These are phyloP conservation scores for Helenozyma rhizophorensis DNA, from an alignment of 805 yeast species.

Conservation along the genomic window DNA sequence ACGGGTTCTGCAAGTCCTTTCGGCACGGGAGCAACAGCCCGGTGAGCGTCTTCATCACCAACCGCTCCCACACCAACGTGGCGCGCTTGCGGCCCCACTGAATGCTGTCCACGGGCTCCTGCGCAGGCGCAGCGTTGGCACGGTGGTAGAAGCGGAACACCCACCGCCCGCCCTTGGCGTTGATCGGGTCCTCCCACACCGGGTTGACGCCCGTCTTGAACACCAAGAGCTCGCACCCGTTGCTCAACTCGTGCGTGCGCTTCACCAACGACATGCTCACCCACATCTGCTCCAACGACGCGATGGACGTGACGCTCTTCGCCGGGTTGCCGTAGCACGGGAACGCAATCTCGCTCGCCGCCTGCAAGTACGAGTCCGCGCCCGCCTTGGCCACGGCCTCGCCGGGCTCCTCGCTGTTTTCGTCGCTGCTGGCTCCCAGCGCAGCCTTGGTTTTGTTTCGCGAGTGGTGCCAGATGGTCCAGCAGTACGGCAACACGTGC, in stretches of 20 bases:
- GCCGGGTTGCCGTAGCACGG: conserved; percentile 20
- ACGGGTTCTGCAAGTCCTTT: conserved; percentile 32
- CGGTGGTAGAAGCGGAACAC: conserved; percentile 46
- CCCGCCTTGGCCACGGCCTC: conserved; percentile 21
- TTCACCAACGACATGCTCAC: conserved; percentile 36
- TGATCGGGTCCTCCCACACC: conserved; percentile 64
- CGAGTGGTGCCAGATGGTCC: conserved; percentile 49
- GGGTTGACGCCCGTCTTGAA: conserved; percentile 61
- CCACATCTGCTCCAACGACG: conserved; percentile 54
- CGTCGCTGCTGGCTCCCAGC: conserved; percentile 13
- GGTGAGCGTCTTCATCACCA: conserved; percentile 47
- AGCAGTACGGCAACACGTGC: conserved; percentile 43
- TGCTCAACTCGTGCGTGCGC: conserved; percentile 33
- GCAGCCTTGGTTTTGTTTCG: conserved; percentile 21
- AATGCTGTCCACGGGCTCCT: conserved; percentile 16
- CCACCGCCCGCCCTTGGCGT: conserved; percentile 62
- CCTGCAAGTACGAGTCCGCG: conserved; percentile 43
- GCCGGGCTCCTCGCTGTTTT: conserved; percentile 9
- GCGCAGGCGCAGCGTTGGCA: conserved; percentile 10
- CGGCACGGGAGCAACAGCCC: conserved; percentile 44
- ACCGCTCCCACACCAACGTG: conserved; percentile 51
- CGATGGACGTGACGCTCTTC: conserved; percentile 28
- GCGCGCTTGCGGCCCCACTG: conserved; percentile 29
- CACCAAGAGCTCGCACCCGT: conserved; percentile 51
- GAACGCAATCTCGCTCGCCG: conserved; percentile 42